Percentiles rank a stretch among this genome's conserved stretches.
Evolutionary conservation across 2,329 filamentous ascomycete genomes (phyloP).

Genomic region (Aspergillus quadricinctus): DNA sequence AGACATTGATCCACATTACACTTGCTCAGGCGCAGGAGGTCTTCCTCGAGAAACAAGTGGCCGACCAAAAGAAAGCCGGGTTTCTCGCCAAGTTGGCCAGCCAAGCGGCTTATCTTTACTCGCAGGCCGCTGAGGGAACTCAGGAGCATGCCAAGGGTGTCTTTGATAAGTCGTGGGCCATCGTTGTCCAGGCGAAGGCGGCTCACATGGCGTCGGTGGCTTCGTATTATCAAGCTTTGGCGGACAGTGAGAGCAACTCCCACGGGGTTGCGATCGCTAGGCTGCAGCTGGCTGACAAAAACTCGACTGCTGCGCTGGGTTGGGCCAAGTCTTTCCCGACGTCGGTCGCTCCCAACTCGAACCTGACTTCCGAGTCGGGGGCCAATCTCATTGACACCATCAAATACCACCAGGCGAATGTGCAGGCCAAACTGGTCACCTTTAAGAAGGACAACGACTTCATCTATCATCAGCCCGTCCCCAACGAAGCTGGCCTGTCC

Average conservation of each 20-base stretch:
- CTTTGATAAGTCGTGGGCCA: constrained; percentile 91
- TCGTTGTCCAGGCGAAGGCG: constrained; percentile 68
- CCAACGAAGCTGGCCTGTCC: constrained; percentile 74
- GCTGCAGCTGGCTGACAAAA: constrained; percentile 72
- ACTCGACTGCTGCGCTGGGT: constrained; percentile 73
- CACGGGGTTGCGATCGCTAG: constrained; percentile 82
- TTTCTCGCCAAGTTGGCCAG: constrained; percentile 89
- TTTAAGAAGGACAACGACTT: constrained; percentile 93
- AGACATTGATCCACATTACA: constrained; percentile 87
- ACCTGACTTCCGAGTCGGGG: constrained; percentile 76
- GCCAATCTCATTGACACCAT: constrained; percentile 70
- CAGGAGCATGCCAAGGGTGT: constrained; percentile 89
- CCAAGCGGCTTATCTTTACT: constrained; percentile 83
- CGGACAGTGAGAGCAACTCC: constrained; percentile 82
- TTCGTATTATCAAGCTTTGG: constrained; percentile 88
- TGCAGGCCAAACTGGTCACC: constrained; percentile 74
- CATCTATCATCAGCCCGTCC: constrained; percentile 92
- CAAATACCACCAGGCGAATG: constrained; percentile 72
- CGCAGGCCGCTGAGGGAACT: constrained; percentile 80
- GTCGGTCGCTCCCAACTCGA: constrained; percentile 73
- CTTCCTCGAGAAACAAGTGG: constrained; percentile 92
- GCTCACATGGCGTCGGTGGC: constrained; percentile 79
- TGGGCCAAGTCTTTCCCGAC: constrained; percentile 75
- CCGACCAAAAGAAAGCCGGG: constrained; percentile 87
- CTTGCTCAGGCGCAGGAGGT: constrained; percentile 96